A percentile compares a stretch with the other conserved stretches of the same genome.
Conservation (phyloP, 2,329 filamentous ascomycete species). For the Paraconiothyrium brasiliense region DNA sequence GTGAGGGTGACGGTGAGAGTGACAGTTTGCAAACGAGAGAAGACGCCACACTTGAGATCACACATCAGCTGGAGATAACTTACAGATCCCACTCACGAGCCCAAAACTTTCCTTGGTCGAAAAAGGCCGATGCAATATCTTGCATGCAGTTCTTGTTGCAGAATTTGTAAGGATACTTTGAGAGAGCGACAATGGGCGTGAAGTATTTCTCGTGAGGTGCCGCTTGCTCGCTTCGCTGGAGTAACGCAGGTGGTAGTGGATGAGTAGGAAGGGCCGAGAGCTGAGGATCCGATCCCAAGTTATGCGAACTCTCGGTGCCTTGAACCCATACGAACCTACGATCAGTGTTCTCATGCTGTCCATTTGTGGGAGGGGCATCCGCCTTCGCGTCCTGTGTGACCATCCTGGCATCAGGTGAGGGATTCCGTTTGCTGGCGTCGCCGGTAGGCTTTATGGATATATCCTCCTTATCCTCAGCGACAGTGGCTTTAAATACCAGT, state of each 20-base stretch:
- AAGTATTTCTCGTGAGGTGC: slow-evolving; percentile 47
- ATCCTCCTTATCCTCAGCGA: background rate
- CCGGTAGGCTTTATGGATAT: background rate
- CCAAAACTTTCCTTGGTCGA: slow-evolving; percentile 67
- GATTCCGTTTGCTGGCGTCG: slow-evolving; percentile 23
- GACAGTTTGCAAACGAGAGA: slow-evolving; percentile 15
- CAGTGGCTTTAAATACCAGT: slow-evolving; percentile 15
- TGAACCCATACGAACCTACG: slow-evolving; percentile 33
- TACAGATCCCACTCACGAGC: slow-evolving; percentile 79
- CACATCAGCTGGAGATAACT: slow-evolving; percentile 47
- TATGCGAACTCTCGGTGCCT: slow-evolving; percentile 35
- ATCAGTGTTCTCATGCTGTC: slow-evolving; percentile 22
- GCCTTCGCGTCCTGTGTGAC: background rate
- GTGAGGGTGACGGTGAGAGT: slow-evolving; percentile 18
- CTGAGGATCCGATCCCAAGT: slow-evolving; percentile 24
- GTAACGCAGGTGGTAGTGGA: slow-evolving; percentile 26
- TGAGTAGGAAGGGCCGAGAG: slow-evolving; percentile 15
- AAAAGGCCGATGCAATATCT: slow-evolving; percentile 63
- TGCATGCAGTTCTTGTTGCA: slow-evolving; percentile 60
- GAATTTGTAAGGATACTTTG: slow-evolving; percentile 68
- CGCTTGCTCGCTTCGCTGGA: slow-evolving; percentile 44
- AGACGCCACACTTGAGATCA: slow-evolving; percentile 21
- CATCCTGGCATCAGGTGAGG: slow-evolving; percentile 5
- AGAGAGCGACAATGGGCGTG: slow-evolving; percentile 58
- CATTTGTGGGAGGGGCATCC: background rate